Percentiles rank a stretch among this genome's conserved stretches.
These are phyloP conservation scores for Balansia obtecta DNA, from an alignment of 2,329 filamentous ascomycete genomes.

Conservation along the genomic window DNA sequence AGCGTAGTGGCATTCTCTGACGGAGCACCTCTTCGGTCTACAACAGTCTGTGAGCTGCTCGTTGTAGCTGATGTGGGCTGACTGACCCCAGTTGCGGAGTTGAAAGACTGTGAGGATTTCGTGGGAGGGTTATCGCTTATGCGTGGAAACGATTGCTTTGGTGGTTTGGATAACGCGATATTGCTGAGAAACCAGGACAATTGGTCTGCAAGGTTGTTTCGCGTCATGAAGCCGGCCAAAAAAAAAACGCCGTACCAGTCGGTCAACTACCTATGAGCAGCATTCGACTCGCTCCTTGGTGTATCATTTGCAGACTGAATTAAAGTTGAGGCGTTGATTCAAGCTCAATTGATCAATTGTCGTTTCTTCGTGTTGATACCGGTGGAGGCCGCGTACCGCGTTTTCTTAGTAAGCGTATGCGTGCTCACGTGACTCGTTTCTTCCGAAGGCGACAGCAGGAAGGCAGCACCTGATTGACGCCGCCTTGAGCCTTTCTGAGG, in stretches of 20 bases:
- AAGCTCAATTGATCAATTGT: not conserved
- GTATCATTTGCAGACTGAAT: not conserved
- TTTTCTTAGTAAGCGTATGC: no score
- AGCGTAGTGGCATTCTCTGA: conserved; percentile 12
- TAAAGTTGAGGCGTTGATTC: not conserved
- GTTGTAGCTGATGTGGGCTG: not conserved
- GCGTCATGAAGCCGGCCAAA: conserved; percentile 42
- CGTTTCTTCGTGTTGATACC: no score
- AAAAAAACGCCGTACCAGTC: not conserved
- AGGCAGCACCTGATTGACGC: no score
- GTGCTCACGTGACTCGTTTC: no score
- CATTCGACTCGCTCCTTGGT: conserved; percentile 2
- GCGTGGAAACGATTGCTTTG: conserved; percentile 25
- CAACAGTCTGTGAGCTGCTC: not conserved
- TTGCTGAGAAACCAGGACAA: conserved; percentile 45
- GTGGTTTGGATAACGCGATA: conserved; percentile 27
- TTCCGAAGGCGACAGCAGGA: no score
- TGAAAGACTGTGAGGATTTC: conserved; percentile 15
- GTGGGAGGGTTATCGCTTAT: conserved; percentile 15
- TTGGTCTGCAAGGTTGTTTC: conserved; percentile 46
- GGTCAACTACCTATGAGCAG: not conserved
- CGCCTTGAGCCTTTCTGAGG: no score
- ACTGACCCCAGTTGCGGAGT: conserved; percentile 1
- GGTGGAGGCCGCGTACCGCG: no score
- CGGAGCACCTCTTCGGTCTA: not conserved